Percentiles rank a stretch among this genome's conserved stretches.
Evolutionary conservation across 1,284 basidiomycete species (phyloP).

Genomic region (Microbotryomycetes sp.): DNA sequence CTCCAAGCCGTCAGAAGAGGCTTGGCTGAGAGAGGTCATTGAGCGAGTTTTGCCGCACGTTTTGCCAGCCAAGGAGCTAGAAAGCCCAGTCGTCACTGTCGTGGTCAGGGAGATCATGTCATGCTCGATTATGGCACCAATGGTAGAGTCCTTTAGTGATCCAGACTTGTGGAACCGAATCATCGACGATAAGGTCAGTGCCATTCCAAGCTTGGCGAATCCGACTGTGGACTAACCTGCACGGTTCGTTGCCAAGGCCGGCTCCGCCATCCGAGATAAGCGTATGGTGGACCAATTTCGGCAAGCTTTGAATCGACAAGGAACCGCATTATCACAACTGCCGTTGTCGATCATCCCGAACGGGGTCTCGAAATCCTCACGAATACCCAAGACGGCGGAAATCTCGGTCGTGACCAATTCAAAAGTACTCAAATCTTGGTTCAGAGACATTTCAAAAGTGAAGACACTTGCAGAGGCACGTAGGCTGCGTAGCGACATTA

Average conservation of each 20-base stretch:
- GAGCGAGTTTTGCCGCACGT: constrained; percentile 63
- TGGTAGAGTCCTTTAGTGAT: constrained; percentile 87
- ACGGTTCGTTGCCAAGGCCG: constrained; percentile 52
- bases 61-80: constrained; percentile 64
- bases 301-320: constrained; percentile 44
- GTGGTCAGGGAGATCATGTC: constrained; percentile 75
- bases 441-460: constrained; percentile 72
- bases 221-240: background rate
- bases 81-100: constrained; percentile 63
- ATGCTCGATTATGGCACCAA: constrained; percentile 71
- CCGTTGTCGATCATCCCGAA: background rate
- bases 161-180: constrained; percentile 93
- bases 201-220: background rate
- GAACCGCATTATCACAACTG: constrained; percentile 1
- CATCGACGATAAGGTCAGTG: constrained; percentile 77
- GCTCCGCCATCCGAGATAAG: constrained; percentile 84
- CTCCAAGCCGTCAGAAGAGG: constrained; percentile 80
- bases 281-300: constrained; percentile 52
- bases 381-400: constrained; percentile 14
- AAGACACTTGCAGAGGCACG: constrained; percentile 79
- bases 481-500: constrained; percentile 81
- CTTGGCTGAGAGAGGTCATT: constrained; percentile 65
- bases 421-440: constrained; percentile 80
- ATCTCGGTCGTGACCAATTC: constrained; percentile 42
- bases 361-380: background rate